These are phyloP conservation scores for Backusella macrospora DNA, from an alignment of 192 early-diverging fungal genomes.

Conservation along the genomic window DNA sequence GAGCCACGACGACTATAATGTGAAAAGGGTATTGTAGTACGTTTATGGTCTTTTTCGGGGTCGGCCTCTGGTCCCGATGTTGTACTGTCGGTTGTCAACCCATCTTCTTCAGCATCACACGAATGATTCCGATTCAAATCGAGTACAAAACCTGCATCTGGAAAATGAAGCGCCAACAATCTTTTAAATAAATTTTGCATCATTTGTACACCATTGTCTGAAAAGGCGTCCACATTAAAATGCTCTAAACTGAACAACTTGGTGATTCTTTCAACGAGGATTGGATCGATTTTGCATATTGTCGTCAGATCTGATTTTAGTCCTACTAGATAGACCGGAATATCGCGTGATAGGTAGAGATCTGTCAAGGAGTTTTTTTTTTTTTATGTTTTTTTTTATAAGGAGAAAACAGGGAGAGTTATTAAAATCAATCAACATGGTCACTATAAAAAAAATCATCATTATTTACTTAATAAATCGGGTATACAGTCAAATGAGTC, in stretches of 20 bases:
- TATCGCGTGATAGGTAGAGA: slow-evolving; percentile 21
- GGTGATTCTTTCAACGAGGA: slow-evolving; percentile 6
- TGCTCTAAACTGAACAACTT: not conserved
- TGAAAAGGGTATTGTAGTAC: not conserved
- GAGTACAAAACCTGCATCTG: not conserved
- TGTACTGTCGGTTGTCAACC: not conserved
- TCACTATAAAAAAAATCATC: not conserved
- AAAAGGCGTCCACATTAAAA: slow-evolving; percentile 15
- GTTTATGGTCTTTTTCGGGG: slow-evolving; percentile 6
- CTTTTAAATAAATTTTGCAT: slow-evolving; percentile 7
- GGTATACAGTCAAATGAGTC: slow-evolving; percentile 37
- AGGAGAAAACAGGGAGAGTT: not conserved
- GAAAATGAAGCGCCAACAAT: not conserved
- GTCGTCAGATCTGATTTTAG: slow-evolving; percentile 31
- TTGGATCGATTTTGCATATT: not conserved
- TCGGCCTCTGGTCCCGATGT: slow-evolving; percentile 19
- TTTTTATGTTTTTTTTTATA: not conserved
- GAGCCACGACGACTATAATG: slow-evolving; percentile 20
- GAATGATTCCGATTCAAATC: not conserved
- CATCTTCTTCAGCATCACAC: not conserved
- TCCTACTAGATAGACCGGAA: slow-evolving; percentile 36
- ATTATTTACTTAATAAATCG: slow-evolving; percentile 34
- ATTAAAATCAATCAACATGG: not conserved
- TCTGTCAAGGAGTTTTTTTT: slow-evolving; percentile 15
- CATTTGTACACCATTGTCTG: not conserved